Conservation (phyloP, 169 alveolate genomes). For the Haemoproteus tartakovskyi region DNA sequence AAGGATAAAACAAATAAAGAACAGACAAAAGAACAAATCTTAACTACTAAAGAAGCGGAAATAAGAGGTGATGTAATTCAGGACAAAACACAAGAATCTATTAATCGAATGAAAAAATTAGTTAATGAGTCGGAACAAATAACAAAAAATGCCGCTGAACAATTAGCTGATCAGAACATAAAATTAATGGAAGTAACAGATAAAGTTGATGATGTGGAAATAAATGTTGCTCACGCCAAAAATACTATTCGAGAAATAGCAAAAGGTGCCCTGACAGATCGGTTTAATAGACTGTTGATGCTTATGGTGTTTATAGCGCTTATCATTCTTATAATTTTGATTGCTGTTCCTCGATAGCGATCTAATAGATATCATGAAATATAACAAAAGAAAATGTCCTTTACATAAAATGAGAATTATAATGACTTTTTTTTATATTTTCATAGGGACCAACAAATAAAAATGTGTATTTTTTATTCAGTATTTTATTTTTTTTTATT, state of each 20-base stretch:
- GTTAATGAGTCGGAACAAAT: constrained; percentile 56
- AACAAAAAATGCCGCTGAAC: constrained; percentile 30
- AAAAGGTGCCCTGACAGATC: constrained; percentile 43
- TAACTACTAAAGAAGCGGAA: constrained; percentile 44
- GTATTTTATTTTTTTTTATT: too few relatives aligned
- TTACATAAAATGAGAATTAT: too few relatives aligned
- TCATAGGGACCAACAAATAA: too few relatives aligned
- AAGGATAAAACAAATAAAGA: constrained; percentile 9
- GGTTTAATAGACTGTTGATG: constrained; percentile 30
- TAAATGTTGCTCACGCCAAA: constrained; percentile 35
- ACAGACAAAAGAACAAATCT: neutral
- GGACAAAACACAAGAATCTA: constrained; percentile 40
- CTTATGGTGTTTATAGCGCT: constrained; percentile 29
- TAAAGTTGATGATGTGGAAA: constrained; percentile 58
- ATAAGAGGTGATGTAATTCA: constrained; percentile 36
- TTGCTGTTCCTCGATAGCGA: constrained; percentile 20
- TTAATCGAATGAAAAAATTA: constrained; percentile 46
- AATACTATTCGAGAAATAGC: constrained; percentile 51
- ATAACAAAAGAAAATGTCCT: too few relatives aligned
- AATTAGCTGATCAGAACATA: constrained; percentile 33
- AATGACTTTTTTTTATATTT: too few relatives aligned
- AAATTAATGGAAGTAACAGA: constrained; percentile 37
- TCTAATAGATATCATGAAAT: too few relatives aligned
- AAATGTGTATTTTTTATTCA: too few relatives aligned
- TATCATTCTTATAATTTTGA: constrained; percentile 14